phyloP scores from a whole-genome alignment of 352 stramenopile genomes.

The Sclerospora graminicola region DNA sequence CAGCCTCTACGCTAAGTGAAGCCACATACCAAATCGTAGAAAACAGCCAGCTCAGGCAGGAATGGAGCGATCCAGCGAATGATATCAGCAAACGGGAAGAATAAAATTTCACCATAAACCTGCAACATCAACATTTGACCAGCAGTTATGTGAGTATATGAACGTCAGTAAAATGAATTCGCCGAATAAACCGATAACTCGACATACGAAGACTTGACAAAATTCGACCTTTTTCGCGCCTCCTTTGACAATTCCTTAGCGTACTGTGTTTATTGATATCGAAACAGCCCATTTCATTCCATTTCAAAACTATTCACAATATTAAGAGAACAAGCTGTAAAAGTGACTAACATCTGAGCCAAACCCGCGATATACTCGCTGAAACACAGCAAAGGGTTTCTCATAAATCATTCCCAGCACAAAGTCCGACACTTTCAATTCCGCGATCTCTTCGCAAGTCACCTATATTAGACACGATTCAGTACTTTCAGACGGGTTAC shows the following conservation, averaged over 20 bases:
- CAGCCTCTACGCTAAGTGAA: not conserved
- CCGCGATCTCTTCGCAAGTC: slow-evolving; percentile 54
- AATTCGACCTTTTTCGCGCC: slow-evolving; percentile 64
- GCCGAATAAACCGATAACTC: slow-evolving; percentile 1
- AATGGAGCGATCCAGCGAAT: slow-evolving; percentile 51
- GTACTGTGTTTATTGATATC: slow-evolving; percentile 31
- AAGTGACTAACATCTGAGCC: slow-evolving; percentile 37
- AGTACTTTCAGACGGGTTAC: not conserved
- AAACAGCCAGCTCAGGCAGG: slow-evolving; percentile 59
- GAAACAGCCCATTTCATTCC: not conserved
- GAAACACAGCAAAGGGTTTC: slow-evolving; percentile 55
- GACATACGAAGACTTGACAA: slow-evolving; percentile 75
- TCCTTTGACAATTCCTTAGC: slow-evolving; percentile 75
- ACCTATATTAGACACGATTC: slow-evolving; percentile 12
- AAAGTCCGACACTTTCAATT: slow-evolving; percentile 72
- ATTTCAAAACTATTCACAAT: too few species aligned
- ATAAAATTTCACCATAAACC: slow-evolving; percentile 80
- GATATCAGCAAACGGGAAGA: slow-evolving; percentile 75
- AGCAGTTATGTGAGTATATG: not conserved
- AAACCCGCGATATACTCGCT: slow-evolving; percentile 50
- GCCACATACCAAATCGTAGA: slow-evolving; percentile 66
- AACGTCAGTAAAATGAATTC: not conserved
- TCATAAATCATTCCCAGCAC: slow-evolving; percentile 74
- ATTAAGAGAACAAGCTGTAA: not conserved
- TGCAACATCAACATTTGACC: slow-evolving; percentile 10